Evolutionary conservation across 345 rosid species (phyloP).

Genomic region (Citrus unshiu): DNA sequence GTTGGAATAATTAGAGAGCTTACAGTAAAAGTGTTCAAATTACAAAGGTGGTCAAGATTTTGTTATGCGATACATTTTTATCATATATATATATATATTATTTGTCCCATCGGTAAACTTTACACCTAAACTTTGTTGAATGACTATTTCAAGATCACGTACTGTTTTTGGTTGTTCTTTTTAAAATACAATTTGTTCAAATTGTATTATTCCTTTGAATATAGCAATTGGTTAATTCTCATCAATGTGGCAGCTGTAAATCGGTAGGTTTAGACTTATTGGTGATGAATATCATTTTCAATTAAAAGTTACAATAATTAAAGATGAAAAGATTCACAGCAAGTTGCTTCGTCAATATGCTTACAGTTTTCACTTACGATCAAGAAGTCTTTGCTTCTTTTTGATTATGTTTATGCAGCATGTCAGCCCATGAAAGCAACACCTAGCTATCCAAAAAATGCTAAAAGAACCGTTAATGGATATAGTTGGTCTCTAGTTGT

Average conservation of each 20-base stretch:
- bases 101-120: not conserved
- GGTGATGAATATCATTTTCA: too few species aligned
- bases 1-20: not conserved
- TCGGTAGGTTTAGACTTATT: too few species aligned
- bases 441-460: not conserved
- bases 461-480: not conserved
- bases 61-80: not conserved
- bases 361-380: not conserved
- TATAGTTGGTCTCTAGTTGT: not conserved
- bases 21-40: not conserved
- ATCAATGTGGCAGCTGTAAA: not conserved
- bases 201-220: not conserved
- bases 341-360: conserved; percentile 8
- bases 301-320: not conserved
- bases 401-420: not conserved
- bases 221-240: not conserved
- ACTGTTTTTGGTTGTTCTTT: not conserved
- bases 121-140: not conserved
- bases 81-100: too few species aligned
- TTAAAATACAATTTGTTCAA: not conserved
- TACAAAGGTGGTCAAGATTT: not conserved
- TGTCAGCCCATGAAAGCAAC: conserved; percentile 8
- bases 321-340: conserved; percentile 13
- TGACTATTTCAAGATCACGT: not conserved
- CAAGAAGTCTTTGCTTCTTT: not conserved